These are phyloP conservation scores for Tetrapisispora phaffii DNA, from an alignment of 805 yeast genomes.

Conservation along the genomic window DNA sequence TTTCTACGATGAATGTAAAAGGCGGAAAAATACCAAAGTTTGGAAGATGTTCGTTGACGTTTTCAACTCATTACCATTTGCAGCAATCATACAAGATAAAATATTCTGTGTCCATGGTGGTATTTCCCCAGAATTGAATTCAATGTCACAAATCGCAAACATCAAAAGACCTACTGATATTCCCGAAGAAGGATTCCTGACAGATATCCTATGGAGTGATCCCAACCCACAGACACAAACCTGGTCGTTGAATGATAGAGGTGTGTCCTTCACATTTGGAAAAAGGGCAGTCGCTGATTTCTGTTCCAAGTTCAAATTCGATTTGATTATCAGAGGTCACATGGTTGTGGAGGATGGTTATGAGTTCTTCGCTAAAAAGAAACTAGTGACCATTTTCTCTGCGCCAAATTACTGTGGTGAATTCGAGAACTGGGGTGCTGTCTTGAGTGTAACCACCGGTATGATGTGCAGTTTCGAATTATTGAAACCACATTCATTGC, in stretches of 20 bases:
- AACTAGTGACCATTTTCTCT: slow-evolving; percentile 65
- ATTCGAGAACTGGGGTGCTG: slow-evolving; percentile 71
- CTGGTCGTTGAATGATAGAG: slow-evolving; percentile 76
- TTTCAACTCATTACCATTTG: slow-evolving; percentile 89
- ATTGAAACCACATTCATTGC: slow-evolving; percentile 39
- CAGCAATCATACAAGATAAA: slow-evolving; percentile 89
- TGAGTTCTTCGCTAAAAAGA: slow-evolving; percentile 66
- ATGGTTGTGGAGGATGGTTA: slow-evolving; percentile 89
- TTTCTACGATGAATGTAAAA: slow-evolving; percentile 93
- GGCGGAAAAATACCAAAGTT: slow-evolving; percentile 78
- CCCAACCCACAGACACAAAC: slow-evolving; percentile 47
- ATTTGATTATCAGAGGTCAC: slow-evolving; percentile 70
- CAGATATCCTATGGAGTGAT: slow-evolving; percentile 77
- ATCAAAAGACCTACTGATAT: slow-evolving; percentile 75
- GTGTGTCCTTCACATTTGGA: slow-evolving; percentile 72
- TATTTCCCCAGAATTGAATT: slow-evolving; percentile 57
- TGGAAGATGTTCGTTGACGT: slow-evolving; percentile 94
- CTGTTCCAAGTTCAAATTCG: slow-evolving; percentile 56
- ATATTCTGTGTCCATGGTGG: slow-evolving; percentile 89
- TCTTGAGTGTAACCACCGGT: slow-evolving; percentile 60
- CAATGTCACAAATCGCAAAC: slow-evolving; percentile 52
- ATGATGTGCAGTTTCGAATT: slow-evolving; percentile 65
- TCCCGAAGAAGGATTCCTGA: slow-evolving; percentile 67
- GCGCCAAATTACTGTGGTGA: slow-evolving; percentile 85
- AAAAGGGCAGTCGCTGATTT: slow-evolving; percentile 59